Evolutionary conservation across 2,329 filamentous ascomycete genomes (phyloP), one percentile per base, ranked within the genome.

Genomic region (Fusarium aywerte): DNA sequence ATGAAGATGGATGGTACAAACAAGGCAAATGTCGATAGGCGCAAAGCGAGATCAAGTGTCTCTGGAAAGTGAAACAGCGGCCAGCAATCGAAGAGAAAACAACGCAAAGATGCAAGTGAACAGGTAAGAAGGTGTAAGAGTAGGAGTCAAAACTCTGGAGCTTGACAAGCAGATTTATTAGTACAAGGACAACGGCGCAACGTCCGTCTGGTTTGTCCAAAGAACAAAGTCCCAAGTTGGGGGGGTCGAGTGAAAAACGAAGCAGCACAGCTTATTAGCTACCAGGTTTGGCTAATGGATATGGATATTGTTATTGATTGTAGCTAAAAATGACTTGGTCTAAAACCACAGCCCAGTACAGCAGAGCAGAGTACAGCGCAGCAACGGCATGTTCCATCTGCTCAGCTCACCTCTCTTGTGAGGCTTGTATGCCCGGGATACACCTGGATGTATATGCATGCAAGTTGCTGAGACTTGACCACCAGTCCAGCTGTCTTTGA

Each of bases 251-350:
- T 53, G 54, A 58, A 56, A 53, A 59, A 49, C 45, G 48, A 54
- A 50, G 43, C 63, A 27, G 27, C 27, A 27, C 27, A 51, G 55
- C 47, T 68, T 44, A 55, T 65, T 63, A 48, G 65, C 60, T 67
- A 54, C 52, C 53, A 58, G 48, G 51, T 52, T 55, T 49, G 50
- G 44, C 18, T 59, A 62, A 55, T 51, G 27, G 44, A 60, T 23
- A 61, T 45, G 40, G 45, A 43, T 44, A 52, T 50, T 49, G 65
- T n/a, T 23, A 33, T 33, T 29, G 32, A 49, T 16, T 49, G 45
- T 40, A 56, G 62, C 62, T 67, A 47, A 65, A 69, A 68, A 69
- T 68, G 70, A 62, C 58, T 69, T 69, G 69, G 65, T 49, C 32
- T 49, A 25, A 38, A 38, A 49, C 29, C 32, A 33, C 25, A 44